Conservation (phyloP, 495 filamentous ascomycete species). For the Sabuloglossum arenarium region DNA sequence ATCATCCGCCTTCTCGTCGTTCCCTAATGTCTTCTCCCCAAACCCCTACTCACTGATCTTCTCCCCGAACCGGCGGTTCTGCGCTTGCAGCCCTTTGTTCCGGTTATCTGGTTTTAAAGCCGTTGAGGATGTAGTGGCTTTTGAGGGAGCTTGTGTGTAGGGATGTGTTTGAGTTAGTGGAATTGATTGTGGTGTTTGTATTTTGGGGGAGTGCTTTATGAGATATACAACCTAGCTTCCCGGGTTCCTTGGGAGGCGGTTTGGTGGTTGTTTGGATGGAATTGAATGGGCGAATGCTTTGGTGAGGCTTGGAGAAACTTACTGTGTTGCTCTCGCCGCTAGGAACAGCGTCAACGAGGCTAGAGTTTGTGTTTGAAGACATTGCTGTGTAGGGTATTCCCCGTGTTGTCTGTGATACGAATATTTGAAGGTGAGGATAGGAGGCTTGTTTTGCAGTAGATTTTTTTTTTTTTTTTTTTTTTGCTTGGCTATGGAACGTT, state of each 20-base stretch:
- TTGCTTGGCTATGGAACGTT: background rate
- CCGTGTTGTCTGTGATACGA: too few relatives aligned
- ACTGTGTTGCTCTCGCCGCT: slow-evolving; percentile 46
- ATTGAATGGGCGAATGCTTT: slow-evolving; percentile 10
- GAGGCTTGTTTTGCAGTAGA: background rate
- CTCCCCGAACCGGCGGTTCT: background rate
- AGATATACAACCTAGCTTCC: slow-evolving; percentile 34
- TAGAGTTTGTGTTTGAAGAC: slow-evolving; percentile 9
- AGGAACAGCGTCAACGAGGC: slow-evolving; percentile 36
- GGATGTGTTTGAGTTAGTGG: too few relatives aligned
- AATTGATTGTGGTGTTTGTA: too few relatives aligned
- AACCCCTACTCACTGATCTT: background rate
- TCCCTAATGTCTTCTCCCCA: too few relatives aligned
- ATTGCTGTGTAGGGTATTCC: slow-evolving; percentile 2
- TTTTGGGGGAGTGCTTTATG: background rate
- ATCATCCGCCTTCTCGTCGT: too few relatives aligned
- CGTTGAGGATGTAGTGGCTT: background rate
- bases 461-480: background rate
- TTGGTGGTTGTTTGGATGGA: slow-evolving; percentile 27
- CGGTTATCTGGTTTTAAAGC: background rate
- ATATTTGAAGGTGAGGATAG: background rate
- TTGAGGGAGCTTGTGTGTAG: background rate
- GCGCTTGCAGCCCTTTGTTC: too few relatives aligned
- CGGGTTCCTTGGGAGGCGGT: slow-evolving; percentile 30
- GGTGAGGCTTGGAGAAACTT: slow-evolving; percentile 8